Base-by-base conservation (phyloP, 2,329 filamentous ascomycete species). In the Fusarium nurragi region DNA sequence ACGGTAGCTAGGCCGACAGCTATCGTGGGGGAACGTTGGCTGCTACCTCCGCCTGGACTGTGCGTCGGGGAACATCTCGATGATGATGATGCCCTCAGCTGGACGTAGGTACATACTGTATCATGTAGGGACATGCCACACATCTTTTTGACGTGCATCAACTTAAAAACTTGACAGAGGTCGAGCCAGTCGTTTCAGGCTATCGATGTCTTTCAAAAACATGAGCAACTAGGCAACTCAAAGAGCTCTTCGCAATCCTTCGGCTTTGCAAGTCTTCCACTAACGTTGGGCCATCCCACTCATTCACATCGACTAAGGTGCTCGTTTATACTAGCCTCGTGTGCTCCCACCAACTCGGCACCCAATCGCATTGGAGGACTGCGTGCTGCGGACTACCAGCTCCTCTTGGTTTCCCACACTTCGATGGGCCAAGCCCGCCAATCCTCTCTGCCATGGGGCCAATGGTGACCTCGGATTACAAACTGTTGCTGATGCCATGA, bases 281-380 rank as follows among this genome's bases (percentile, higher is more conserved):
- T 34, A 37, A 37, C 22, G 32, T n/a, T 28, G 13, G n/a, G 13
- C 46, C 12, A 52, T 59, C 54, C 28, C 37, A 28, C 56, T 60
- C 14, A n/a, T 40, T 22, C 21, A 40, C 41, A 36, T 41, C 12
- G 26, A 55, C 48, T 61, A 61, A 21, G 38, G 30, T 26, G 9
- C 28, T 30, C 56, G 25, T 44, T 46, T 50, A 38, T 46, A n/a
- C 26, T 44, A 40, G 37, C 14, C 7, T 34, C 21, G 18, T 44
- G 54, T 59, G 12, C 12, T 62, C 49, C 56, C 49, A 61, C 56
- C 32, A 30, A 56, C 28, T 49, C 38, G 43, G 58, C 58, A 61
- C 56, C 56, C 58, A 61, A 61, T 61, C 49, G 49, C 34, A 49
- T 55, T 18, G 16, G 14, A 49, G 38, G n/a, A 61, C 18, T 48